These are phyloP conservation scores for Asterophora lycoperdoides DNA, from an alignment of 768 basidiomycete species.

Conservation along the genomic window DNA sequence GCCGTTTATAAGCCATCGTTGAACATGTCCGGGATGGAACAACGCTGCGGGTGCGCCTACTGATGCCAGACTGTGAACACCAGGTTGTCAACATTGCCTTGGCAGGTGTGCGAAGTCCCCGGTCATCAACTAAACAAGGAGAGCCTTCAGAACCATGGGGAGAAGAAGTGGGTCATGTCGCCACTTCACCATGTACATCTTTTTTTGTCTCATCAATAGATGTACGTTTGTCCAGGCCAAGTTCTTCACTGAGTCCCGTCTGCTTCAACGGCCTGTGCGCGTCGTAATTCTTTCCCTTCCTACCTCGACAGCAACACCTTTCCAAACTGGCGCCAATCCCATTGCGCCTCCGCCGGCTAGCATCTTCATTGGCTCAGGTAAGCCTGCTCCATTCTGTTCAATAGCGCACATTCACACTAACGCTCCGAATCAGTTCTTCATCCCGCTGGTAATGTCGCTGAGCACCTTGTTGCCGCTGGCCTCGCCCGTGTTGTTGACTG, in stretches of 20 bases:
- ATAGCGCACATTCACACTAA: background rate
- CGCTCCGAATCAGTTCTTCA: conserved; percentile 58
- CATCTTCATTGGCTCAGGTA: conserved; percentile 85
- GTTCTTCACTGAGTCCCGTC: conserved; percentile 88
- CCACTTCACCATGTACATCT: conserved; percentile 5
- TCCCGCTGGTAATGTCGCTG: conserved; percentile 92
- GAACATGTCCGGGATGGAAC: conserved; percentile 94
- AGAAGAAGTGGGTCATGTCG: conserved; percentile 66
- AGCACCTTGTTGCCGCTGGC: conserved; percentile 78
- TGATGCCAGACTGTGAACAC: conserved; percentile 86
- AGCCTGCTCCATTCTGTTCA: conserved; percentile 16
- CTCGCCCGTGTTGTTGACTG: conserved; percentile 92
- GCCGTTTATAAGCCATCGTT: conserved; percentile 49
- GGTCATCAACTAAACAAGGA: conserved; percentile 64
- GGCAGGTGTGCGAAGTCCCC: conserved; percentile 77
- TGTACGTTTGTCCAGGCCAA: conserved; percentile 57
- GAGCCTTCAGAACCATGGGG: conserved; percentile 80
- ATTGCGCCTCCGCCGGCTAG: conserved; percentile 63
- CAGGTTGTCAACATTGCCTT: conserved; percentile 85
- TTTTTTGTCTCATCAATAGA: conserved; percentile 16
- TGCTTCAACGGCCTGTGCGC: conserved; percentile 75
- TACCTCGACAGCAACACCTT: conserved; percentile 72
- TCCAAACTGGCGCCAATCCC: conserved; percentile 55
- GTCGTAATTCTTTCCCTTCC: conserved; percentile 80
- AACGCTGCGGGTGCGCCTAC: conserved; percentile 80